Evolutionary conservation across 768 basidiomycete species (phyloP), one percentile per base, ranked within the genome.

Genomic region (Sutorius australiensis): DNA sequence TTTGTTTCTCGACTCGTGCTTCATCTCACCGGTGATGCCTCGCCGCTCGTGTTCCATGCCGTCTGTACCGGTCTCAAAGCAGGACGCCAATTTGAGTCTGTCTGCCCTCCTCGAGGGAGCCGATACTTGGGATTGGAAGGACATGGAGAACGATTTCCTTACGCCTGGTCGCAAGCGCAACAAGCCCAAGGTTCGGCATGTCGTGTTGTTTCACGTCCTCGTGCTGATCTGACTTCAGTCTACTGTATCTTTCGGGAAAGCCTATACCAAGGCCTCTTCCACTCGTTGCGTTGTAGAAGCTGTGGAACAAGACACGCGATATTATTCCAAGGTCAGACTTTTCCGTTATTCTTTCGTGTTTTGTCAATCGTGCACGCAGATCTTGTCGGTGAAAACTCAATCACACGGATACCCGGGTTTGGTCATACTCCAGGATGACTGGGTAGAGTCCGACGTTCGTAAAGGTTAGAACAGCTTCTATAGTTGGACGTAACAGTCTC

Each of bases 351-450:
- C 17, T 27, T 38, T 33, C 8, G 6, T 0, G 32, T 30, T 14
- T 40, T 21, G 9, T 43, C 30, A 12, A 60, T 32, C 19, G 7
- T 38, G 10, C 10, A 21, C 27, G 38, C 50, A 88, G 84, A 69
- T 76, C 40, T 59, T 93, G 53, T 66, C 70, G 3, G 82, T 86
- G 5, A 73, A 71, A 40, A 63, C 79, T 1, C 71, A 77, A 12
- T 64, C 68, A 28, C 63, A 57, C 9, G 71, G 69, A 30, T 77
- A 75, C 34, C 54, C 50, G 28, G 73, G 81, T 12, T 69, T 67
- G 13, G 80, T 95, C 6, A 72, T 81, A 44, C 76, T 98, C 2
- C 77, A 72, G 31, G 89, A 93, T 53, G 89, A 94, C 57, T 97
- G 93, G 92, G 73, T 77, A 6, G 71, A 78, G 19, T 79, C 84